These are phyloP conservation scores for Gamarada debralockiae DNA, from an alignment of 495 filamentous ascomycete genomes.

Conservation along the genomic window DNA sequence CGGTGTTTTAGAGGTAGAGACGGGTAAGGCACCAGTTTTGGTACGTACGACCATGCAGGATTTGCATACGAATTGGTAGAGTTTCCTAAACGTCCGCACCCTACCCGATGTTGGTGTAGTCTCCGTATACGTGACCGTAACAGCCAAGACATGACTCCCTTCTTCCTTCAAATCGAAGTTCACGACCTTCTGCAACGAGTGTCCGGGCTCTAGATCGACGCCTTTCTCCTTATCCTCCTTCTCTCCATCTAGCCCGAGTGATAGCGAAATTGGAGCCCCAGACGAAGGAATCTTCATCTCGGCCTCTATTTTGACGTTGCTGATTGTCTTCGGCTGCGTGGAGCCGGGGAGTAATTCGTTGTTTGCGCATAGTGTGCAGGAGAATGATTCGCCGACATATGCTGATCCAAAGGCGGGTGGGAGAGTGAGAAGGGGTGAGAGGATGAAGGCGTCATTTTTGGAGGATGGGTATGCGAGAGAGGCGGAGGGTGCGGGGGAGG, in stretches of 20 bases:
- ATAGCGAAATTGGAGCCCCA: slow-evolving; percentile 12
- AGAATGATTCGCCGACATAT: slow-evolving; percentile 94
- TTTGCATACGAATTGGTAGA: slow-evolving; percentile 95
- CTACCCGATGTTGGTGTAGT: slow-evolving; percentile 61
- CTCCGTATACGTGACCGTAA: slow-evolving; percentile 86
- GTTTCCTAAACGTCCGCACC: slow-evolving; percentile 83
- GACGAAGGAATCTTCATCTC: slow-evolving; percentile 86
- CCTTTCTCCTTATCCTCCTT: slow-evolving; percentile 20
- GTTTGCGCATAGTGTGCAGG: slow-evolving; percentile 90
- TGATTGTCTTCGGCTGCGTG: slow-evolving; percentile 51
- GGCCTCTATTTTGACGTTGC: slow-evolving; percentile 75
- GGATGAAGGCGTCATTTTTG: slow-evolving; percentile 20
- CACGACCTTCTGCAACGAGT: slow-evolving; percentile 78
- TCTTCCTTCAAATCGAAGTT: slow-evolving; percentile 89
- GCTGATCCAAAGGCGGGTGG: slow-evolving; percentile 90
- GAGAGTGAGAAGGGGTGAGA: slow-evolving; percentile 69
- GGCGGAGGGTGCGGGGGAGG: slow-evolving; percentile 10
- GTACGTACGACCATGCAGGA: slow-evolving; percentile 85
- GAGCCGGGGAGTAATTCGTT: slow-evolving; percentile 59
- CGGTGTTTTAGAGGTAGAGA: neutral
- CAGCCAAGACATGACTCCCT: slow-evolving; percentile 88
- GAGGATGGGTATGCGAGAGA: slow-evolving; percentile 22
- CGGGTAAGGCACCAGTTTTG: slow-evolving; percentile 63
- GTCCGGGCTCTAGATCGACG: slow-evolving; percentile 56
- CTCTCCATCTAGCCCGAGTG: slow-evolving; percentile 20